These are phyloP conservation scores for Trichosporon sp. DNA, from an alignment of 1,284 basidiomycete species.

Conservation along the genomic window DNA sequence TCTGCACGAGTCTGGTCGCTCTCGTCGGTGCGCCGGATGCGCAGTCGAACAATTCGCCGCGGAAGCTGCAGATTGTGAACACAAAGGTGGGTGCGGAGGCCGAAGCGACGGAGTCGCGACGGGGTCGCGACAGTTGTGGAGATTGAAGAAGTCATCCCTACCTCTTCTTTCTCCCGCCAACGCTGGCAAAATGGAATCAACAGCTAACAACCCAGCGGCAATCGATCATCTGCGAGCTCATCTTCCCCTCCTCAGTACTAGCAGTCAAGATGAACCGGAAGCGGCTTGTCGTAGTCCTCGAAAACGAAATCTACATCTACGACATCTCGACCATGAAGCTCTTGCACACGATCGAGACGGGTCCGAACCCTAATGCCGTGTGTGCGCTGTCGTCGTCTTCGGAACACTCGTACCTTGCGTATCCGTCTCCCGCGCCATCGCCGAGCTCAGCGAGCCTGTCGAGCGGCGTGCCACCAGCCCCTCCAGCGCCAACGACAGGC, in stretches of 20 bases:
- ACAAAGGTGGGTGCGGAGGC: slow-evolving; percentile 66
- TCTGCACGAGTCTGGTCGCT: slow-evolving; percentile 95
- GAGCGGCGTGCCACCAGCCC: slow-evolving; percentile 44
- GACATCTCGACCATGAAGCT: slow-evolving; percentile 99
- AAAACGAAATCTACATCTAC: slow-evolving; percentile 96
- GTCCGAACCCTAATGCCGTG: slow-evolving; percentile 90
- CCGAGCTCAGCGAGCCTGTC: slow-evolving; percentile 51
- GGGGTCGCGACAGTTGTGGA: too few relatives aligned
- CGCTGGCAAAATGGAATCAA: background rate
- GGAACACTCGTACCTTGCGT: slow-evolving; percentile 92
- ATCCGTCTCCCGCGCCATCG: slow-evolving; percentile 87
- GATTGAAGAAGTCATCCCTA: too few relatives aligned
- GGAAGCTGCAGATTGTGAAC: slow-evolving; percentile 95
- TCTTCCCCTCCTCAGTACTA: slow-evolving; percentile 93
- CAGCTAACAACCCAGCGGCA: slow-evolving; percentile 62
- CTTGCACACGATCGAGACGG: slow-evolving; percentile 94
- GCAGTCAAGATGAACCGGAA: slow-evolving; percentile 96
- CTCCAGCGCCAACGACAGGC: slow-evolving; percentile 57
- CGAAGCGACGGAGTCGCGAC: too few relatives aligned
- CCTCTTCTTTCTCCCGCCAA: too few relatives aligned
- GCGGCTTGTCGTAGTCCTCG: slow-evolving; percentile 89
- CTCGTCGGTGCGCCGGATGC: slow-evolving; percentile 86
- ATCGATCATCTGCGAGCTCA: slow-evolving; percentile 96
- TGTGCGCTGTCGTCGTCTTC: slow-evolving; percentile 91
- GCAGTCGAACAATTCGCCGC: slow-evolving; percentile 74